Percentiles rank a stretch among this genome's conserved stretches.
These are phyloP conservation scores for Cicer arietinum DNA, from an alignment of 306 rosid species.

Conservation along the genomic window DNA sequence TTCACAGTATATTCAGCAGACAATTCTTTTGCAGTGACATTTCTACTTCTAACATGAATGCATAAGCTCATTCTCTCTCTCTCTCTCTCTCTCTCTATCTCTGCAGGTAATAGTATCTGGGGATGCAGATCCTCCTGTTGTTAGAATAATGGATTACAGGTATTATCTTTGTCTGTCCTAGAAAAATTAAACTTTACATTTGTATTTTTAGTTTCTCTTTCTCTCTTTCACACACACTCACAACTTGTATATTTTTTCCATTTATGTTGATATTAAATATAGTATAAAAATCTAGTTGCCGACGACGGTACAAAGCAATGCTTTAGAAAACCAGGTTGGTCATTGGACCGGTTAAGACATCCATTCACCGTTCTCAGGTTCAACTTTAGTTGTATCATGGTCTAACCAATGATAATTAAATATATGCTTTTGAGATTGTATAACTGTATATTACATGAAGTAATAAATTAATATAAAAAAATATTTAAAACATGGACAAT, in stretches of 20 bases:
- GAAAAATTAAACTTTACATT: slow-evolving; percentile 3
- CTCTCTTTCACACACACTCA: not conserved
- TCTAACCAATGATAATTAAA: too few relatives aligned
- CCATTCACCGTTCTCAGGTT: too few relatives aligned
- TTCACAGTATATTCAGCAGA: slow-evolving; percentile 13
- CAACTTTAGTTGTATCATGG: too few relatives aligned
- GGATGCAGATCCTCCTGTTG: slow-evolving; percentile 96
- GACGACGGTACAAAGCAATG: not conserved
- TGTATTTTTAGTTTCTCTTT: not conserved
- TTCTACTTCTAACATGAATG: slow-evolving; percentile 23
- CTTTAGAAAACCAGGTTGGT: too few relatives aligned
- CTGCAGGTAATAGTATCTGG: slow-evolving; percentile 87
- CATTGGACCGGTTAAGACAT: too few relatives aligned
- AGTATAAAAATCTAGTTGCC: not conserved
- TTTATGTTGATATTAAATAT: slow-evolving; percentile 14
- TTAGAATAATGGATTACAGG: slow-evolving; percentile 94
- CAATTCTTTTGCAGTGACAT: not conserved
- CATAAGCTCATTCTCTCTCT: slow-evolving; percentile 14
- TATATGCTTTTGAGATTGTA: too few relatives aligned
- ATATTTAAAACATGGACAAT: too few relatives aligned
- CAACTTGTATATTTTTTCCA: not conserved
- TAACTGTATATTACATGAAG: too few relatives aligned
- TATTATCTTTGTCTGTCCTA: slow-evolving; percentile 39
- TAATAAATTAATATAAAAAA: too few relatives aligned
- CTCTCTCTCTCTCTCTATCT: not conserved